Conservation (phyloP, 1,284 basidiomycete genomes). For the Phellopilus nigrolimitatus region DNA sequence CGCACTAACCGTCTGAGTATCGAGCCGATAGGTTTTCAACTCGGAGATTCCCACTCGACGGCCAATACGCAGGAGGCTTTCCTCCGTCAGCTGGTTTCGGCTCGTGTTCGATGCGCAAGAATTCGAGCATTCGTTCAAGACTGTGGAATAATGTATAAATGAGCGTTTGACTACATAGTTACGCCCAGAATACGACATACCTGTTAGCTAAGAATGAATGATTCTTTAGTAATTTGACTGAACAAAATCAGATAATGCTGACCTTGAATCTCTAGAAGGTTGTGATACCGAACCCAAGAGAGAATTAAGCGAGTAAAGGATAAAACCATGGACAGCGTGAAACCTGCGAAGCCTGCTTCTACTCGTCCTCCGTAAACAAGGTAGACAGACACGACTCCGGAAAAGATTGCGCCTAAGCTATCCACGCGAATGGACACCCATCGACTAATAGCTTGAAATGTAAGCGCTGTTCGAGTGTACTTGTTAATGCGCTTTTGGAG, state of each 20-base stretch:
- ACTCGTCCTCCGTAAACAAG: conserved; percentile 20
- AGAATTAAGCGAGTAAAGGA: conserved; percentile 15
- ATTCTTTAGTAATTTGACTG: background rate
- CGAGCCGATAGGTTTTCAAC: conserved; percentile 30
- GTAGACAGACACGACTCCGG: conserved; percentile 20
- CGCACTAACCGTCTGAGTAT: conserved; percentile 22
- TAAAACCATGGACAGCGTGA: conserved; percentile 21
- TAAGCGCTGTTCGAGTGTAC: conserved; percentile 20
- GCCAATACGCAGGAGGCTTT: conserved; percentile 37
- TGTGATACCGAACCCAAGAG: conserved; percentile 22
- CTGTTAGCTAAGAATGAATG: conserved; percentile 14
- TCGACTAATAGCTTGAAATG: conserved; percentile 24
- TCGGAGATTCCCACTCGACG: conserved; percentile 36
- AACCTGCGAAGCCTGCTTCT: conserved; percentile 20
- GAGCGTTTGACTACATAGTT: background rate
- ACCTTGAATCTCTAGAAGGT: conserved; percentile 22
- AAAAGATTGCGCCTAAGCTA: conserved; percentile 20
- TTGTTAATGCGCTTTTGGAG: conserved; percentile 22
- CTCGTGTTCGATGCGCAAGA: conserved; percentile 40
- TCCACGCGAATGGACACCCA: conserved; percentile 22
- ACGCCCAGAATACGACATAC: conserved; percentile 9
- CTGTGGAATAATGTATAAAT: conserved; percentile 13
- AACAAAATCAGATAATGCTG: background rate
- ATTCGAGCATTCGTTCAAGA: conserved; percentile 41
- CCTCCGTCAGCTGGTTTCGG: conserved; percentile 25